Evolutionary conservation across 73 alveolate species (phyloP), one percentile per base, ranked within the genome.

Genomic region (Diophrys appendiculata): DNA sequence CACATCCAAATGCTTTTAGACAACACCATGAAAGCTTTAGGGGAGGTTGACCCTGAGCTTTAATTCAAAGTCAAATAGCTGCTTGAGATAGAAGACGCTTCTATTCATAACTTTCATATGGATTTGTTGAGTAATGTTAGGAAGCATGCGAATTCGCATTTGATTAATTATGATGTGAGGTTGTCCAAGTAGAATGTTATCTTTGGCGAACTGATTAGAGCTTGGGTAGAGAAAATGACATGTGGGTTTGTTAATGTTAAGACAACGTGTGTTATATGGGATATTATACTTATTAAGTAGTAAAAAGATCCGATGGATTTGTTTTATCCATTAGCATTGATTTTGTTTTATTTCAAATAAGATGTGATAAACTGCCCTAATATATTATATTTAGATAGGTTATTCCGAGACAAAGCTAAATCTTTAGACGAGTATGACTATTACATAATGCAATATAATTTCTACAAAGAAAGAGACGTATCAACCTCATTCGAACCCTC

Each of bases 171-270:
- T 26, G 91, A 83, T 34, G 32, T 83, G 24, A 76, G 82, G 28
- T n/a, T 83, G 1, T 29, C 87, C 3, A 83, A 76, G 35, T 67
- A 83, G 67, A 75, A 75, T 33, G 82, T 83, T 11, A 83, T 83
- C 11, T 76, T 83, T 68, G 91, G 91, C 33, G 91, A 83, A 52
- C 77, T 83, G 35, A 26, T 83, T 0, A 64, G 91, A 26, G 80
- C 72, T 14, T 83, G 78, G 53, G 34, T 65, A 32, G 87, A 76
- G 29, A 83, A 80, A 67, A 29, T 75, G 78, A 33, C 83, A 29
- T 86, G 68, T 29, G 86, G 91, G n/a, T 83, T 34, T 68, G 79
- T 83, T 25, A 65, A 33, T 53, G 43, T 76, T 1, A 76, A 79
- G 43, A 74, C 72, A 23, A 83, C 81, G 28, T 60, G 64, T 24